Base-by-base conservation (phyloP, 1,284 basidiomycete genomes). In the Xerocomus amazonicus region DNA sequence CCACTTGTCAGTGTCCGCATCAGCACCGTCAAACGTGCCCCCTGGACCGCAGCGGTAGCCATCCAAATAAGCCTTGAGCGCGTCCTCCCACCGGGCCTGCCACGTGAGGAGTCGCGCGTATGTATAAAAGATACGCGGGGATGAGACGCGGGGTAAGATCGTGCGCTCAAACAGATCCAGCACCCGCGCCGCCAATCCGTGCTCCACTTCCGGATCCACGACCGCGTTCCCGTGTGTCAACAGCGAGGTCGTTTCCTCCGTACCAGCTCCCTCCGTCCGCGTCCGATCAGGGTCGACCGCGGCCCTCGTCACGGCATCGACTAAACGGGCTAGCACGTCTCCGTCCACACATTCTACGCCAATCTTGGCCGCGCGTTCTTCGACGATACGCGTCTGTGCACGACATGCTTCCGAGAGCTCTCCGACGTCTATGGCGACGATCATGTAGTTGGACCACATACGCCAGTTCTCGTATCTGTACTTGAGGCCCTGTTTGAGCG, bases 371-470 rank as follows among this genome's bases (percentile, higher is more conserved):
- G 77, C 79, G 8, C 87, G 84, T 62, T 90, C 84, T 64, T 96
- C 91, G 31, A 97, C 81, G 28, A 97, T 78, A 6, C 93, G 84
- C 0, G 79, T 78, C 42, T 94, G 77, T 0, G 95, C 95, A 23
- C 91, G 85, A 46, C 83, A 85, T 0, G 93, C 89, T 66, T 99
- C 96, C 8, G 83, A 74, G 39, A 97, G 77, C 68, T 97, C 90
- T 7, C 95, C 96, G 13, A 97, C 89, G 61, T 98, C 93, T 68
- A 97, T 78, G 7, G 91, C 81, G 33, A 99, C 87, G 58, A 97
- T 76, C 89, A 95, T 96, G 74, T 95, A 98, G 73, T 99, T 99
- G 58, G 80, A 79, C 97, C 97, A 99, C 83, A 99, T 95, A 14
- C 92, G 81, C 96, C 96, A 99, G 62, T 95, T 95, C 46, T 93